Percentiles rank a stretch among this genome's conserved stretches.
phyloP scores from a whole-genome alignment of 306 rosid genomes.

The Dryas drummondii region DNA sequence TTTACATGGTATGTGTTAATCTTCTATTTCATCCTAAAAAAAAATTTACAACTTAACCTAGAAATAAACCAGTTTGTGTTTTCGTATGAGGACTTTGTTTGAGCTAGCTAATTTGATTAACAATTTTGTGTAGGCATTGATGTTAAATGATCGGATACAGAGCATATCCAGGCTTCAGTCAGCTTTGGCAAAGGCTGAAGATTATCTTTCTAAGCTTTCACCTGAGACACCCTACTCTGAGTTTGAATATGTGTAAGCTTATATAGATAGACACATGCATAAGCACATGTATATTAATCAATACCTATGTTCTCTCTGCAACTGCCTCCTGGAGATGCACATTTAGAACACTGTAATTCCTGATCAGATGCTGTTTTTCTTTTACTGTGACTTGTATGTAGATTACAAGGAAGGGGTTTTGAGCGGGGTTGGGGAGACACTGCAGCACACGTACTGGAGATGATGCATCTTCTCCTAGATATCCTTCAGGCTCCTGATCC shows the following conservation, averaged over 20 bases:
- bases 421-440: conserved; percentile 95
- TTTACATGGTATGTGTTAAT: not conserved
- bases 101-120: conserved; percentile 47
- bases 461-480: conserved; percentile 79
- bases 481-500: conserved; percentile 97
- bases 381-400: conserved; percentile 28
- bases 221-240: conserved; percentile 56
- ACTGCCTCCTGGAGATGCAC: not conserved
- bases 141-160: conserved; percentile 79
- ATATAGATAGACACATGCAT: not conserved
- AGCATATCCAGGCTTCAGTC: conserved; percentile 61
- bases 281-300: not conserved
- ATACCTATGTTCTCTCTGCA: not conserved
- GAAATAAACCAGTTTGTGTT: not conserved
- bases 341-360: not conserved
- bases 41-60: not conserved
- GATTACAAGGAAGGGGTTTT: conserved; percentile 90
- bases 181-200: conserved; percentile 66
- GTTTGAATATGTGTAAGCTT: conserved; percentile 74
- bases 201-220: conserved; percentile 58
- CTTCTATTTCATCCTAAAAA: not conserved
- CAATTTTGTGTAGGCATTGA: conserved; percentile 56
- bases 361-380: not conserved
- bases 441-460: conserved; percentile 61
- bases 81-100: conserved; percentile 50